Evolutionary conservation across 176 grass and related monocot species (phyloP).

Genomic region (Guadua angustifolia): DNA sequence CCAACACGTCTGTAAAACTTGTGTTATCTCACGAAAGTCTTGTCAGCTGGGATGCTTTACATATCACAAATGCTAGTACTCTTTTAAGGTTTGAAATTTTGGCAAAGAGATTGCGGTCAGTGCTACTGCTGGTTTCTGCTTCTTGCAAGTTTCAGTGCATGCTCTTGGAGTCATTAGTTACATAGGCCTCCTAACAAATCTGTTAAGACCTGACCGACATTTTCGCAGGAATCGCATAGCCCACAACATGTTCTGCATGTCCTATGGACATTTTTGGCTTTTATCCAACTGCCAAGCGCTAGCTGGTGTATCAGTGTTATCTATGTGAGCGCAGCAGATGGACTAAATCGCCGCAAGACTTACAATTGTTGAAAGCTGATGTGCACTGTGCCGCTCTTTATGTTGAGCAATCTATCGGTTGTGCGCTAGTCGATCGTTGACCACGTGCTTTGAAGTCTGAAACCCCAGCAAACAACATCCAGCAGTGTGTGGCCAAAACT

Average conservation of each 20-base stretch:
- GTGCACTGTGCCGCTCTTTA: background rate
- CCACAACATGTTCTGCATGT: background rate
- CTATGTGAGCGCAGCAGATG: background rate
- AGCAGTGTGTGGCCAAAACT: background rate
- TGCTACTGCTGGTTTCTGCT: background rate
- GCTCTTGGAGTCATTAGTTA: background rate
- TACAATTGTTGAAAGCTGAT: background rate
- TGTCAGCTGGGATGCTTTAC: background rate
- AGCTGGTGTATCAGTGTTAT: background rate
- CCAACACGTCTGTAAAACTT: background rate
- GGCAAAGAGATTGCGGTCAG: background rate
- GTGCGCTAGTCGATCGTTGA: background rate
- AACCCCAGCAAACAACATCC: background rate
- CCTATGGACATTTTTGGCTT: background rate
- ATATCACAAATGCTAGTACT: no score
- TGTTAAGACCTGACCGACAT: slow-evolving; percentile 3
- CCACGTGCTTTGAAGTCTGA: slow-evolving; percentile 18
- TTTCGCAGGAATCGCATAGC: background rate
- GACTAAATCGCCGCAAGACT: background rate
- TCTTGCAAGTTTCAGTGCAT: background rate
- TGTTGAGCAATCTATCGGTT: background rate
- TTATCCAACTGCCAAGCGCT: background rate
- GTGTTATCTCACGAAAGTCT: background rate
- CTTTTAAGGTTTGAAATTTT: background rate
- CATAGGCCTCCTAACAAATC: background rate